Evolutionary conservation across 768 basidiomycete species (phyloP).

Genomic region (Termitomyces sp.): DNA sequence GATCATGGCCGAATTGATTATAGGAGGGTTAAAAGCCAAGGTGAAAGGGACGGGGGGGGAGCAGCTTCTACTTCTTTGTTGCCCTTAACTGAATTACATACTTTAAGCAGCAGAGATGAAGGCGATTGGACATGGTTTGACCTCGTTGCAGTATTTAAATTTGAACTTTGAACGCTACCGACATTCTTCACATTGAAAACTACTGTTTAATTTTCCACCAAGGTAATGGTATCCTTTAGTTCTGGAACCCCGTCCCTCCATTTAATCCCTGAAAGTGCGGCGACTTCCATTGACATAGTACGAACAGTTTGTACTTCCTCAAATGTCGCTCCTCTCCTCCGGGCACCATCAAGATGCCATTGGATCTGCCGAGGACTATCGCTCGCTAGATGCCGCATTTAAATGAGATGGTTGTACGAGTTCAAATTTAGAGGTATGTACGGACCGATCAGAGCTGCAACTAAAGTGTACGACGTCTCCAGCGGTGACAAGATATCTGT

Average conservation of each 20-base stretch:
- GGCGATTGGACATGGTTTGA: no score
- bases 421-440: neutral
- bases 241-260: constrained; percentile 57
- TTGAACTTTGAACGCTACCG: no score
- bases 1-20: constrained; percentile 14
- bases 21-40: constrained; percentile 11
- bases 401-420: neutral
- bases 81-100: constrained; percentile 10
- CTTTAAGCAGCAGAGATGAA: constrained; percentile 7
- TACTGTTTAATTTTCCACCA: neutral
- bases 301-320: constrained; percentile 54
- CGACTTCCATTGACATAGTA: constrained; percentile 49
- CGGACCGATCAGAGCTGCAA: constrained; percentile 49
- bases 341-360: constrained; percentile 64
- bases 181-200: neutral
- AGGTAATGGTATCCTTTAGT: constrained; percentile 18
- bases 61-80: constrained; percentile 11
- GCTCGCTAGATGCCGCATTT: constrained; percentile 24
- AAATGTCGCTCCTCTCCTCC: constrained; percentile 47
- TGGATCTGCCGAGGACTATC: constrained; percentile 60
- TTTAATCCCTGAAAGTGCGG: constrained; percentile 39
- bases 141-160: no score
- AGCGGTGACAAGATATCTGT: constrained; percentile 40
- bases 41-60: neutral
- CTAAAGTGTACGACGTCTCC: constrained; percentile 58